Evolutionary conservation across 768 basidiomycete genomes (phyloP).

Genomic region (Auricularia auricula-judae): DNA sequence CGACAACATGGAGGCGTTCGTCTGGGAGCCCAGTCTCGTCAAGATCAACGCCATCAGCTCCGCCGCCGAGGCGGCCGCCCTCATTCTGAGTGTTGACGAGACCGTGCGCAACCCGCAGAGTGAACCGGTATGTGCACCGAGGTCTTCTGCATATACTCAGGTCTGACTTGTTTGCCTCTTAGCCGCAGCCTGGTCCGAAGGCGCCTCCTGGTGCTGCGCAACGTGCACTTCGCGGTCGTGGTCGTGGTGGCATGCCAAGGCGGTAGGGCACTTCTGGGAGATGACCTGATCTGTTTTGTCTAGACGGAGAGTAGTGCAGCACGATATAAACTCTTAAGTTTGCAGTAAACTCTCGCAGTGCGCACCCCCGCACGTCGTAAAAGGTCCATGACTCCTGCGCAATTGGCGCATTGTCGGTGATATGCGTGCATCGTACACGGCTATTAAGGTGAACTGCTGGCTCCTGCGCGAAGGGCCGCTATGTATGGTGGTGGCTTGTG

Average conservation of each 20-base stretch:
- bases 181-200: conserved; percentile 77
- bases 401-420: too few species aligned
- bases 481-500: too few species aligned
- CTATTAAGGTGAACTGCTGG: too few species aligned
- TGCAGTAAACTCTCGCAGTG: too few species aligned
- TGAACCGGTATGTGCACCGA: conserved; percentile 55
- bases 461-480: too few species aligned
- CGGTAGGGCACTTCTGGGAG: conserved; percentile 29
- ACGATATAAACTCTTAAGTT: neutral
- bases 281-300: neutral
- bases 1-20: conserved; percentile 95
- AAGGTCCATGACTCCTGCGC: too few species aligned
- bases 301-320: neutral
- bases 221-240: conserved; percentile 75
- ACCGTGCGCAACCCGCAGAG: conserved; percentile 94
- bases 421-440: too few species aligned
- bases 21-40: conserved; percentile 95
- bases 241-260: conserved; percentile 61
- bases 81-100: conserved; percentile 95
- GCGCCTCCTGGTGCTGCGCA: conserved; percentile 89
- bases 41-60: conserved; percentile 94
- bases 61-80: conserved; percentile 90
- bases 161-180: conserved; percentile 11
- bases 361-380: too few species aligned
- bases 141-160: conserved; percentile 2